These are phyloP conservation scores for Metarhizium guizhouense DNA, from an alignment of 2,329 filamentous ascomycete species.

Conservation along the genomic window DNA sequence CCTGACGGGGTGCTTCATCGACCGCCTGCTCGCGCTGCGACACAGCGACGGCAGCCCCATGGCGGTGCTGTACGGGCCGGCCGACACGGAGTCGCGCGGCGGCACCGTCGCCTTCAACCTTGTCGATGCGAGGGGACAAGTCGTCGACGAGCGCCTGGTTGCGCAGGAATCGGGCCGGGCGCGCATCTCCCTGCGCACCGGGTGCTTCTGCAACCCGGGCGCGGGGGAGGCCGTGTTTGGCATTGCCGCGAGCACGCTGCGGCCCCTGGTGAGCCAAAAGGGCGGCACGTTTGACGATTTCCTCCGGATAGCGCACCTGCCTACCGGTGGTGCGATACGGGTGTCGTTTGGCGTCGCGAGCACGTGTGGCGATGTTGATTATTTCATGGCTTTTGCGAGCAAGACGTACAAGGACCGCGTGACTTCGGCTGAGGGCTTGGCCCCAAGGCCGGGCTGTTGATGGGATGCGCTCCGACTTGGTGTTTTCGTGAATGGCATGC, in stretches of 20 bases:
- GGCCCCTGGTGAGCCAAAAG: neutral
- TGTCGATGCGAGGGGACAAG: constrained; percentile 20
- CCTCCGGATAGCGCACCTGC: constrained; percentile 4
- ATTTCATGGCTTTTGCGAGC: constrained; percentile 23
- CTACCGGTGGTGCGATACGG: constrained; percentile 24
- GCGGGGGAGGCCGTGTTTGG: constrained; percentile 26
- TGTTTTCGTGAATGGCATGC: no score
- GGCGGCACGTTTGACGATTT: constrained; percentile 12
- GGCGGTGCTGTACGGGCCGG: constrained; percentile 26
- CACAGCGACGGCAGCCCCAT: constrained; percentile 26
- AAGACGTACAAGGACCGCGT: constrained; percentile 22
- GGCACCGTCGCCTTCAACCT: constrained; percentile 30
- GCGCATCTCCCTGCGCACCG: constrained; percentile 29
- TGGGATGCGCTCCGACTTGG: no score
- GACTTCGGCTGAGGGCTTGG: neutral
- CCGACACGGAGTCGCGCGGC: constrained; percentile 18
- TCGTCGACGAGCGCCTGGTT: constrained; percentile 29
- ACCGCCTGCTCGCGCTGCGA: constrained; percentile 17
- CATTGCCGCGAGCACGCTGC: constrained; percentile 6
- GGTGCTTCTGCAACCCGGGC: constrained; percentile 34
- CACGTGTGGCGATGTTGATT: constrained; percentile 24
- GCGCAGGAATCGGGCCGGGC: constrained; percentile 21
- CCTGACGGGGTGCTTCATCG: constrained; percentile 27
- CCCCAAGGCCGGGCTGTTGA: neutral
- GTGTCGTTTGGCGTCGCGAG: constrained; percentile 31